Percentiles rank a stretch among this genome's conserved stretches.
Evolutionary conservation across 139 green algal genomes (phyloP).

Genomic region (Volvox reticuliferus): DNA sequence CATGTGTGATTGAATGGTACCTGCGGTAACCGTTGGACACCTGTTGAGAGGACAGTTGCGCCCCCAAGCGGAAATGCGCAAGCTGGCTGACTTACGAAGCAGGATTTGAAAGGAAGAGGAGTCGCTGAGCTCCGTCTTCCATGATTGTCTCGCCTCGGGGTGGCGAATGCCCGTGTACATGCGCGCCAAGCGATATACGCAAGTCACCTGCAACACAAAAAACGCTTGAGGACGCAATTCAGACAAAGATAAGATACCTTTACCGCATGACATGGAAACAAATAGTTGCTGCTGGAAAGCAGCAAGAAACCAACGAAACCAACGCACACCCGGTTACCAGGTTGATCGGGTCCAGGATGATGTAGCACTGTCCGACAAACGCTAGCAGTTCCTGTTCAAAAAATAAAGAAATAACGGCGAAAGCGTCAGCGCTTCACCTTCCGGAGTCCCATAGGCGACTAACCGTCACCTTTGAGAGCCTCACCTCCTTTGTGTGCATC

Average conservation of each 20-base stretch:
- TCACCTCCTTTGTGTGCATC: slow-evolving; percentile 65
- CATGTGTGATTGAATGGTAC: slow-evolving; percentile 63
- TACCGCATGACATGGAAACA: too few species aligned
- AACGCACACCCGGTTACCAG: slow-evolving; percentile 32
- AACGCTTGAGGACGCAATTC: background rate
- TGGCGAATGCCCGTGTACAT: slow-evolving; percentile 59
- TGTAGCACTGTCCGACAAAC: slow-evolving; percentile 56
- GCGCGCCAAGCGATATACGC: slow-evolving; percentile 67
- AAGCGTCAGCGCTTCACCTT: background rate
- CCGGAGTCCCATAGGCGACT: background rate
- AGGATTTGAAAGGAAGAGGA: slow-evolving; percentile 61
- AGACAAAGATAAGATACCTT: background rate
- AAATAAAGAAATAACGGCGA: too few species aligned
- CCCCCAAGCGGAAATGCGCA: background rate
- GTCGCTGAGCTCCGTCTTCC: slow-evolving; percentile 53
- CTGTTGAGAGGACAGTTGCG: background rate
- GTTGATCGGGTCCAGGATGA: slow-evolving; percentile 68
- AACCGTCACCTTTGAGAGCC: background rate
- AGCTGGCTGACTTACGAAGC: slow-evolving; percentile 55
- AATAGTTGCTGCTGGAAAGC: background rate
- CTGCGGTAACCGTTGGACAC: slow-evolving; percentile 41
- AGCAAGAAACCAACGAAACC: background rate
- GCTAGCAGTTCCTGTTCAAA: slow-evolving; percentile 60
- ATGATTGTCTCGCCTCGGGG: slow-evolving; percentile 42
- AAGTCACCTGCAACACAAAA: slow-evolving; percentile 53